A percentile compares a stretch with the other conserved stretches of the same genome.
Evolutionary conservation across 768 basidiomycete genomes (phyloP).

Genomic region (Coprinopsis marcescibilis): DNA sequence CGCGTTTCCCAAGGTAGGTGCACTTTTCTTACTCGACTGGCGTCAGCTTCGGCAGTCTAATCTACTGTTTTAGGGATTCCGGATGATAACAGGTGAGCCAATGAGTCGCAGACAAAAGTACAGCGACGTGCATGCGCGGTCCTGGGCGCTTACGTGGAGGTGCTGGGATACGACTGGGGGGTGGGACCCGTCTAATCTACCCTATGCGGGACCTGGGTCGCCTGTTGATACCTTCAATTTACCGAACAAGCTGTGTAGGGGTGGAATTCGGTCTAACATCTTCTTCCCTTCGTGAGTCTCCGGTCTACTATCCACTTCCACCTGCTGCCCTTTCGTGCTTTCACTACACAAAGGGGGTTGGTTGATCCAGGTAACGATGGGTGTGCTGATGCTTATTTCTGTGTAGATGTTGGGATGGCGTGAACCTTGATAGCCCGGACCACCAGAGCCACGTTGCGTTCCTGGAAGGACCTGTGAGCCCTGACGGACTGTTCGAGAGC

Average conservation of each 20-base stretch:
- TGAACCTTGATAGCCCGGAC: not conserved
- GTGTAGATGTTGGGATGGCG: not conserved
- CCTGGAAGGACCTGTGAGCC: not conserved
- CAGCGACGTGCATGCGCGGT: too few relatives aligned
- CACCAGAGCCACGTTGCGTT: slow-evolving; percentile 7
- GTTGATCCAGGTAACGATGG: slow-evolving; percentile 3
- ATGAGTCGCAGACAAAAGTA: not conserved
- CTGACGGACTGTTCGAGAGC: not conserved
- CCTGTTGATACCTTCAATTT: not conserved
- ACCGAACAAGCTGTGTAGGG: not conserved
- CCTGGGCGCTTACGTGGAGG: not conserved
- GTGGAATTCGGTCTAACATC: slow-evolving; percentile 6
- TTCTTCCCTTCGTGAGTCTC: slow-evolving; percentile 9
- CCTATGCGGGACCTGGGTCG: not conserved
- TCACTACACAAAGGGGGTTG: slow-evolving; percentile 6
- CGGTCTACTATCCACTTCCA: not conserved
- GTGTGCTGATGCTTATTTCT: not conserved
- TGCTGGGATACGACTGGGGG: not conserved
- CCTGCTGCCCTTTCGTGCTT: not conserved
- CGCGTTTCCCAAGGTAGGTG: slow-evolving; percentile 7
- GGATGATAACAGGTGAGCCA: too few relatives aligned
- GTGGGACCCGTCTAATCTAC: not conserved
- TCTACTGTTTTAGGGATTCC: too few relatives aligned
- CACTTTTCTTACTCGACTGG: too few relatives aligned
- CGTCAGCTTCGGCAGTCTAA: too few relatives aligned